Evolutionary conservation across 2,329 filamentous ascomycete species (phyloP).

Genomic region (Ceratocystis harringtonii): DNA sequence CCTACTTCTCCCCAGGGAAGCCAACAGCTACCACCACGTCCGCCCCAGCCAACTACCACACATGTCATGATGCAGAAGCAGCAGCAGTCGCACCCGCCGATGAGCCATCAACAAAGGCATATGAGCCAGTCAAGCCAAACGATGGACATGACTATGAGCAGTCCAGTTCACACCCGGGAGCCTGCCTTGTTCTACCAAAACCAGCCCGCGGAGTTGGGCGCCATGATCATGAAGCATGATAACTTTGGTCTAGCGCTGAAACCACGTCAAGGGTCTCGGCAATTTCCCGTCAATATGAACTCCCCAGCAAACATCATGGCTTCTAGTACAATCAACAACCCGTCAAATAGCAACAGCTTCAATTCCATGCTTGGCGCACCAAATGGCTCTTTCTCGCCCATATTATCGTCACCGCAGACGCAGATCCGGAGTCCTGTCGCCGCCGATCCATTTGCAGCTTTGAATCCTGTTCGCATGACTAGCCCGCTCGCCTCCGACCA

Average conservation of each 20-base stretch:
- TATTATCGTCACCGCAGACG: constrained; percentile 9
- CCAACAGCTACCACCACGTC: constrained; percentile 8
- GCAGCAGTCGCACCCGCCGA: constrained; percentile 9
- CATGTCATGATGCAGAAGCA: constrained; percentile 12
- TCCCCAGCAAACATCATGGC: constrained; percentile 6
- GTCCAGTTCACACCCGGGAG: neutral
- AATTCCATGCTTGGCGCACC: neutral
- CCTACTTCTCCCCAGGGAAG: constrained; percentile 8
- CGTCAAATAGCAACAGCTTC: constrained; percentile 2
- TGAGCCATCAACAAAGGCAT: constrained; percentile 16
- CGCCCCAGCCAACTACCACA: constrained; percentile 2
- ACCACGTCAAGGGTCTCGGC: constrained; percentile 1
- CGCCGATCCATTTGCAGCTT: constrained; percentile 4
- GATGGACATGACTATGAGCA: neutral
- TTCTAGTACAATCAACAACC: constrained; percentile 8
- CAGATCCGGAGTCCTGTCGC: neutral
- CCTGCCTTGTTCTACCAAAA: constrained; percentile 1
- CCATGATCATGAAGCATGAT: constrained; percentile 4
- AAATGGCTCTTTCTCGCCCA: constrained; percentile 10
- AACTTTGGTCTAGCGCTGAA: neutral
- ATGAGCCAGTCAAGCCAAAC: constrained; percentile 4
- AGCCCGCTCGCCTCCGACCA: constrained; percentile 7
- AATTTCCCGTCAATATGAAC: neutral
- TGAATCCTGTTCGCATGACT: constrained; percentile 8
- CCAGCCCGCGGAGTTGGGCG: constrained; percentile 3